Evolutionary conservation across 2,329 filamentous ascomycete species (phyloP), one percentile per base, ranked within the genome.

Genomic region (Trichoderma arundinaceum): DNA sequence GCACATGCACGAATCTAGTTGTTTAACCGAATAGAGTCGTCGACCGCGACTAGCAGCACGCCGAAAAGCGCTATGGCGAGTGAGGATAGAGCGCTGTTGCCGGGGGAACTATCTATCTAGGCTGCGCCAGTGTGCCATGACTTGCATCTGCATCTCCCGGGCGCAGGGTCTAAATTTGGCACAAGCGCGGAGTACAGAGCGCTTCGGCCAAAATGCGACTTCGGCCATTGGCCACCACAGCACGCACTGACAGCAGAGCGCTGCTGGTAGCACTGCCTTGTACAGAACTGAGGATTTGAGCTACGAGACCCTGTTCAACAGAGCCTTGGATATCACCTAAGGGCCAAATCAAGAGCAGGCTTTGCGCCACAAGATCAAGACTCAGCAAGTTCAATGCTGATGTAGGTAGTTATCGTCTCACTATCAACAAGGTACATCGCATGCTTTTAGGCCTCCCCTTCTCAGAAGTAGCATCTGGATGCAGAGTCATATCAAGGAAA

Each of bases 351-450:
- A 17, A 51, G 49, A 46, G 7, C 32, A 35, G 28, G 9, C 4
- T 9, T 19, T 15, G 17, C 12, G 51, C 32, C 49, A 19, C 48
- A 35, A 28, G 28, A 10, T 44, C 33, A 54, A 19, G 35, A 52
- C 15, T 32, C 60, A 63, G 60, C 60, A 54, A 38, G 35, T 62
- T 54, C 39, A n/a, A 46, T 56, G 53, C 64, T 57, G 57, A 53
- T 44, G 62, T 32, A 39, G 39, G 62, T 32, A 39, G 39, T 62
- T 75, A 74, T 76, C 74, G 72, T 75, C 75, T 73, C 75, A 75
- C 75, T 77, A 77, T 72, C 76, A 75, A 75, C 73, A 70, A 69
- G 72, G 70, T 72, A 73, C 68, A 67, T 69, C 70, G 69, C 68
- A 64, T 68, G 69, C 70, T 72, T 68, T 72, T 68, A 68, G 70